These are phyloP conservation scores for Strigomonas culicis DNA, from an alignment of 208 protist genomes.

Conservation along the genomic window DNA sequence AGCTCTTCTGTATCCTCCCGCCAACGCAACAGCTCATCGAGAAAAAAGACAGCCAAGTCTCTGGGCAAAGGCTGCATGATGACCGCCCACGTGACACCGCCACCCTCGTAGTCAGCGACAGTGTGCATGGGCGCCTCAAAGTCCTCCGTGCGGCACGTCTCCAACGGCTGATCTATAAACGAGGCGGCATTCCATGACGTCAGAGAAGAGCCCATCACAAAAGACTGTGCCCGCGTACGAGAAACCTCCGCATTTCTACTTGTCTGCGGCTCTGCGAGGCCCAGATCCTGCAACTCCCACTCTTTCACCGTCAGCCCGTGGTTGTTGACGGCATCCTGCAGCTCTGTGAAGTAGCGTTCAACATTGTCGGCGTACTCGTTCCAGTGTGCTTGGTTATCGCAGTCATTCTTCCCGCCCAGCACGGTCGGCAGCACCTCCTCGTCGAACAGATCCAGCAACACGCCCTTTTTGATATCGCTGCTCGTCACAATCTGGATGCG, in stretches of 20 bases:
- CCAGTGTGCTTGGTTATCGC: constrained; percentile 51
- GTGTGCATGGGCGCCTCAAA: neutral
- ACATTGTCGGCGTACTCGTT: constrained; percentile 31
- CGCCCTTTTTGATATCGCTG: constrained; percentile 44
- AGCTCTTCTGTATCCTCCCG: neutral
- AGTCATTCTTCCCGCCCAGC: constrained; percentile 67
- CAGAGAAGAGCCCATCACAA: too few relatives aligned
- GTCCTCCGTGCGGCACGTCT: constrained; percentile 1
- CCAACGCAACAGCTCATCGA: constrained; percentile 6
- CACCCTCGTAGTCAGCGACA: neutral
- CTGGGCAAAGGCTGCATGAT: neutral
- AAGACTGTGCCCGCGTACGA: too few relatives aligned
- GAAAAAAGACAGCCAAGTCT: constrained; percentile 1
- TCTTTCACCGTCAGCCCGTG: constrained; percentile 61
- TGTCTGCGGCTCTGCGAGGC: too few relatives aligned
- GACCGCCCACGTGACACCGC: neutral
- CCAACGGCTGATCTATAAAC: neutral
- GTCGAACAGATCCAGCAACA: constrained; percentile 58
- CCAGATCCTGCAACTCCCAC: constrained; percentile 64
- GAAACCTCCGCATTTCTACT: too few relatives aligned
- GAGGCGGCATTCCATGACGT: neutral
- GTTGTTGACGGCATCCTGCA: constrained; percentile 41
- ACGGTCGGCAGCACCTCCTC: constrained; percentile 45
- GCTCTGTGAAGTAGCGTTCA: constrained; percentile 37
- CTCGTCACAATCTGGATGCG: constrained; percentile 63